phyloP scores from a whole-genome alignment of 2,329 filamentous ascomycete genomes.

The Metarhizium robertsii region DNA sequence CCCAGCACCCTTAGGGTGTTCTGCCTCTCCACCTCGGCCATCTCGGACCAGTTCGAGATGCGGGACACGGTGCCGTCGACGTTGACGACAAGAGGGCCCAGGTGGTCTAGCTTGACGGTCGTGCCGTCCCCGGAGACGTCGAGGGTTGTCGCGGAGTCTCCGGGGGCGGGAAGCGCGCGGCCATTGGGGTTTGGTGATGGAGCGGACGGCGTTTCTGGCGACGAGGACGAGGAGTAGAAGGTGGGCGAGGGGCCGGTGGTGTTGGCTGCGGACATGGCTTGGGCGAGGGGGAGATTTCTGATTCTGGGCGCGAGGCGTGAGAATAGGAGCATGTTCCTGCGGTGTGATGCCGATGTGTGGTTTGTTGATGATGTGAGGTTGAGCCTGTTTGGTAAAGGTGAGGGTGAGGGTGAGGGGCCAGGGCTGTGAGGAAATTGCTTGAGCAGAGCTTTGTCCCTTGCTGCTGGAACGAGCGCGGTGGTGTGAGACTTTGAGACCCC shows the following conservation, averaged over 20 bases:
- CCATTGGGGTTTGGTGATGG: constrained; percentile 3
- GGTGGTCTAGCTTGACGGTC: constrained; percentile 51
- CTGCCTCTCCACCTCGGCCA: constrained; percentile 58
- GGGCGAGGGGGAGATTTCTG: neutral
- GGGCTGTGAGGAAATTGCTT: too few species aligned
- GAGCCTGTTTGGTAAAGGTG: neutral
- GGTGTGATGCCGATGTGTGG: neutral
- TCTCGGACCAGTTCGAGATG: constrained; percentile 64
- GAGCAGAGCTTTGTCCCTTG: too few species aligned
- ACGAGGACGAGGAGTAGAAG: neutral
- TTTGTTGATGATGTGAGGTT: too few species aligned
- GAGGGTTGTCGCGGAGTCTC: constrained; percentile 14
- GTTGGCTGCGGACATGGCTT: neutral
- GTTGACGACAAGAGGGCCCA: constrained; percentile 69
- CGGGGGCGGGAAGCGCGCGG: constrained; percentile 18
- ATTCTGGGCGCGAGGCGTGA: neutral
- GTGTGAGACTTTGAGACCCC: too few species aligned
- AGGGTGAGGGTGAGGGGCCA: too few species aligned
- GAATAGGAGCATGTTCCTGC: neutral
- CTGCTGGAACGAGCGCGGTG: too few species aligned
- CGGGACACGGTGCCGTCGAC: constrained; percentile 61
- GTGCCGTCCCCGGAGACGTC: constrained; percentile 22
- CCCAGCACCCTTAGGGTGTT: constrained; percentile 59
- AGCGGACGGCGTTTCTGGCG: neutral
- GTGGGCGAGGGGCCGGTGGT: neutral